Evolutionary conservation across 1,284 basidiomycete genomes (phyloP).

Genomic region (Rhodotorula sp.): DNA sequence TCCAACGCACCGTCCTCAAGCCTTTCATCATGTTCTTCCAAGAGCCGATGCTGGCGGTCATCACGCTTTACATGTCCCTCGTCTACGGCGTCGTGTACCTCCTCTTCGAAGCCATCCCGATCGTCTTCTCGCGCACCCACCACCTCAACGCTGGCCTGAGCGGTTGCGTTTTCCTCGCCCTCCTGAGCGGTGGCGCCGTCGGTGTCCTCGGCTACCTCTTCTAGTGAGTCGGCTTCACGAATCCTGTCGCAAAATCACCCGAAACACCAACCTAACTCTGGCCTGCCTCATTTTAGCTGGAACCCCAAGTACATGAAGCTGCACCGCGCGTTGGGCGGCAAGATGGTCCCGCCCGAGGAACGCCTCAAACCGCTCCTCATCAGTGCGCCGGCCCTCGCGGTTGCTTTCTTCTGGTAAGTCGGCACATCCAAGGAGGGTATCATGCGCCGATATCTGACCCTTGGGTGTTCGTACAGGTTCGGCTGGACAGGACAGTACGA

Average conservation of each 20-base stretch:
- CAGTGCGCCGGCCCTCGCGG: slow-evolving; percentile 48
- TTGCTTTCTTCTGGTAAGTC: slow-evolving; percentile 50
- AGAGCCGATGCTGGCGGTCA: slow-evolving; percentile 74
- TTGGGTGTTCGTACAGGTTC: slow-evolving; percentile 19
- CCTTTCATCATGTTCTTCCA: slow-evolving; percentile 63
- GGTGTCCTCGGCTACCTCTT: slow-evolving; percentile 43
- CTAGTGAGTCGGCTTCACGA: slow-evolving; percentile 16
- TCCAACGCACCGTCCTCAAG: slow-evolving; percentile 56
- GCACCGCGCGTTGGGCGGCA: slow-evolving; percentile 26
- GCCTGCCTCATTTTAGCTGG: slow-evolving; percentile 21
- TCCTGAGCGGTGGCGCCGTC: slow-evolving; percentile 48
- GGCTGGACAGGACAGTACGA: slow-evolving; percentile 43
- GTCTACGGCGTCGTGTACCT: slow-evolving; percentile 46
- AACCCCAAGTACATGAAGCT: slow-evolving; percentile 42
- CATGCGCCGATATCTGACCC: no score
- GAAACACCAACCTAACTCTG: neutral
- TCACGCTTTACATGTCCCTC: slow-evolving; percentile 51
- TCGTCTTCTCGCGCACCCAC: slow-evolving; percentile 54
- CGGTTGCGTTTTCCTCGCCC: slow-evolving; percentile 56
- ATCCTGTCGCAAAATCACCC: slow-evolving; percentile 15
- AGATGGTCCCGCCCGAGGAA: slow-evolving; percentile 46
- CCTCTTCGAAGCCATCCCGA: slow-evolving; percentile 52
- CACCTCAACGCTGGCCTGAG: slow-evolving; percentile 54
- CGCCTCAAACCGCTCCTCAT: slow-evolving; percentile 43
- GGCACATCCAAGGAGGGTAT: neutral